These are phyloP conservation scores for Hsuehochloa calcarea DNA, from an alignment of 176 grass and related monocot genomes.

Conservation along the genomic window DNA sequence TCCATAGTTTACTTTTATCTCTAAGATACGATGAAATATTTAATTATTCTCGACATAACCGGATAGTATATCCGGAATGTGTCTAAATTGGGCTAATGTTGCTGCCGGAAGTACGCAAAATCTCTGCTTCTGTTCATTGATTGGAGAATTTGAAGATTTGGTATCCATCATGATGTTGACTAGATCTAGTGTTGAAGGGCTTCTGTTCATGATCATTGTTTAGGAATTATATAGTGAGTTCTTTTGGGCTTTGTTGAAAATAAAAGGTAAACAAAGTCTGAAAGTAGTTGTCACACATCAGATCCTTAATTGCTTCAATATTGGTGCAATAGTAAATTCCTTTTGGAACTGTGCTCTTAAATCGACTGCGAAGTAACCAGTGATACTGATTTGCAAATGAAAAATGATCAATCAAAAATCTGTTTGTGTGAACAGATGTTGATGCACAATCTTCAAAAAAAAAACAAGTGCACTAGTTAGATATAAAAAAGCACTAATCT, in stretches of 20 bases:
- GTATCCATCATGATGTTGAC: slow-evolving; percentile 22
- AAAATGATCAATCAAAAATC: background rate
- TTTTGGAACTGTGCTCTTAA: background rate
- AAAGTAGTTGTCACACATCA: background rate
- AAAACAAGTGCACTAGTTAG: background rate
- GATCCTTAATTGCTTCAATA: background rate
- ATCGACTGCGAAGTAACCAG: background rate
- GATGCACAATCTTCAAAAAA: background rate
- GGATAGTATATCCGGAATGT: slow-evolving; percentile 11
- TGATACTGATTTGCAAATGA: background rate
- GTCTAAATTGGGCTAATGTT: slow-evolving; percentile 23
- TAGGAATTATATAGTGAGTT: background rate
- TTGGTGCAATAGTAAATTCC: background rate
- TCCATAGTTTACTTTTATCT: background rate
- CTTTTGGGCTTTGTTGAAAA: background rate
- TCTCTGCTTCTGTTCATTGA: slow-evolving; percentile 4
- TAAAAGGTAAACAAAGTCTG: background rate
- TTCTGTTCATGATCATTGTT: background rate
- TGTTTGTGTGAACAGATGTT: background rate
- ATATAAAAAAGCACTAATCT: background rate
- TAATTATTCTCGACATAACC: slow-evolving; percentile 31
- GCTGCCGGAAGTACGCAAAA: background rate
- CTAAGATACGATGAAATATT: slow-evolving; percentile 15
- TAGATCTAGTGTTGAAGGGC: background rate
- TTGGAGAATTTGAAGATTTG: slow-evolving; percentile 22